Evolutionary conservation across 2,329 filamentous ascomycete species (phyloP), one percentile per base, ranked within the genome.

Genomic region (Fusarium heterosporum): DNA sequence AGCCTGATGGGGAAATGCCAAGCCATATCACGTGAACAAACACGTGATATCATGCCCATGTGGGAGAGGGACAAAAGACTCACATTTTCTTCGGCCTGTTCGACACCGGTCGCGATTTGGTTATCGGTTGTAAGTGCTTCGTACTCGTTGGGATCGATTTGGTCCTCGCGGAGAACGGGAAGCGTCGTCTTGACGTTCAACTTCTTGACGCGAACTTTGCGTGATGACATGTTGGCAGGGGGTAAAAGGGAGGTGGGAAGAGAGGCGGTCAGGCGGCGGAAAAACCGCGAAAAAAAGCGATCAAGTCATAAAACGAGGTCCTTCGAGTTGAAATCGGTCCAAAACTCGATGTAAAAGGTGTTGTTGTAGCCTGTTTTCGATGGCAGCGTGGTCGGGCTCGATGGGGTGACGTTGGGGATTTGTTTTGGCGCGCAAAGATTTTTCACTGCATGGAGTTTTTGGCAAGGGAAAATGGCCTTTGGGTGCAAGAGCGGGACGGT

Each of bases 61-160:
- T 71, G 62, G 54, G 64, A 72, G 55, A 62, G 63, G 61, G 70
- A 72, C 73, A 70, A 68, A 70, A 69, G 67, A 92, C 93, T 89
- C 81, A 97, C 96, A 83, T 95, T 95, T 88, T 98, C 94, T 82
- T 99, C 96, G 69, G 90, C 92, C 78, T 97, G 94, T 81, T 99
- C 96, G 74, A 99, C 96, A 80, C 96, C 96, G 71, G 94, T 97
- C 77, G 96, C 93, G 77, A 97, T 93, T 90, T 93, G 82, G 85
- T 89, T 83, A 87, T 92, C 86, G 78, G 91, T 90, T 72, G 91
- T 91, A 77, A 95, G 89, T 74, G 92, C 88, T 81, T 97, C 93
- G 79, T 97, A 97, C 80, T 93, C 88, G 75, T 85, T 87, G 76
- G 90, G 85, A 77, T 97, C 93, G 81, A 98, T 91, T 77, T 98